phyloP scores from a whole-genome alignment of 257 asterid species.

The Thymus mandschuricus region DNA sequence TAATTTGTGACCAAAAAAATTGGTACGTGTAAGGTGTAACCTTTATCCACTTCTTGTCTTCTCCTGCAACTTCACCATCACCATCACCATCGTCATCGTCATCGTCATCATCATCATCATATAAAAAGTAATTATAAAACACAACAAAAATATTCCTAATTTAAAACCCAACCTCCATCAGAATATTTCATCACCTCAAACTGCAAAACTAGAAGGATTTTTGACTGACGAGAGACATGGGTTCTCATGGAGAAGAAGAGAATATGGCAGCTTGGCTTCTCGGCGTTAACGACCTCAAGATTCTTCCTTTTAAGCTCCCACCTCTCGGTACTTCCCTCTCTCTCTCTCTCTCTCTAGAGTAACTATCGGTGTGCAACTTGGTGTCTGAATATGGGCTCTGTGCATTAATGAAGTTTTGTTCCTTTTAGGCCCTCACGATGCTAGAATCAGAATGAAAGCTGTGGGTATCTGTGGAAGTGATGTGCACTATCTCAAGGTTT shows the following conservation, averaged over 20 bases:
- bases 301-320: constrained; percentile 84
- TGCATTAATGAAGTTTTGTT: background rate
- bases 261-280: constrained; percentile 99
- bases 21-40: background rate
- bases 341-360: background rate
- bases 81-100: constrained; percentile 9
- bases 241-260: constrained; percentile 56
- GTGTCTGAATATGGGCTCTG: constrained; percentile 16
- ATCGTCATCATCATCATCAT: constrained; percentile 10
- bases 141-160: background rate
- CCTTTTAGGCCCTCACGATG: constrained; percentile 73
- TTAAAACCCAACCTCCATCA: background rate
- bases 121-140: background rate
- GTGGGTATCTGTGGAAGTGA: constrained; percentile 99
- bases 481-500: constrained; percentile 86
- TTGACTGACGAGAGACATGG: constrained; percentile 7
- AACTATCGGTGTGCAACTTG: background rate
- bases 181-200: background rate
- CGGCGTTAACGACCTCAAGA: constrained; percentile 73
- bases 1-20: constrained; percentile 6
- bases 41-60: constrained; percentile 14
- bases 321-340: constrained; percentile 57
- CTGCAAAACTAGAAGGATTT: background rate
- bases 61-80: background rate
- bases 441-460: constrained; percentile 88